These are phyloP conservation scores for Erysimum pusillum DNA, from an alignment of 441 rosid genomes.

Conservation along the genomic window DNA sequence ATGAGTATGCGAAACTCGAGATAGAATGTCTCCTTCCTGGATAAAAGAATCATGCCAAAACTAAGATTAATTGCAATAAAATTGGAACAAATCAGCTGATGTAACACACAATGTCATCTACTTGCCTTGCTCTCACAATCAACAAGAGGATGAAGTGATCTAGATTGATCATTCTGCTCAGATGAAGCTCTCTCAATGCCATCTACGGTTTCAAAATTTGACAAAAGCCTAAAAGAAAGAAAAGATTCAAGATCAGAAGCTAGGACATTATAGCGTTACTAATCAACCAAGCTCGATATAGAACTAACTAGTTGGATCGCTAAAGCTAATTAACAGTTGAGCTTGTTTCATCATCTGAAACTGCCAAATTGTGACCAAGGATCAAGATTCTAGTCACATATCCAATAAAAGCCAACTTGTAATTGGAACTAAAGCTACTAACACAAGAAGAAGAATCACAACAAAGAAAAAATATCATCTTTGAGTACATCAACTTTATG, in stretches of 20 bases:
- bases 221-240: slow-evolving; percentile 65
- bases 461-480: slow-evolving; percentile 42
- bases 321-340: slow-evolving; percentile 4
- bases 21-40: slow-evolving; percentile 73
- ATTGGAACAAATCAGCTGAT: neutral
- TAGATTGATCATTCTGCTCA: slow-evolving; percentile 48
- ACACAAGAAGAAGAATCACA: too few relatives aligned
- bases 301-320: neutral
- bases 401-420: slow-evolving; percentile 4
- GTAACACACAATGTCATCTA: slow-evolving; percentile 13
- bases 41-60: slow-evolving; percentile 56
- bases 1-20: slow-evolving; percentile 87
- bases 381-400: slow-evolving; percentile 4
- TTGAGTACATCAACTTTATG: slow-evolving; percentile 38
- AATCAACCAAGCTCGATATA: too few relatives aligned
- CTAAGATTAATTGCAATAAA: neutral
- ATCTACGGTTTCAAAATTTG: slow-evolving; percentile 54
- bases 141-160: slow-evolving; percentile 56
- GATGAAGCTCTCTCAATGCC: slow-evolving; percentile 51
- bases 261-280: neutral
- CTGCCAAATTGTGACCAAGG: slow-evolving; percentile 9
- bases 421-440: neutral
- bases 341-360: slow-evolving; percentile 4
- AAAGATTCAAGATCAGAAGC: slow-evolving; percentile 20
- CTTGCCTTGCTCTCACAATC: slow-evolving; percentile 80